Evolutionary conservation across 2,329 filamentous ascomycete genomes (phyloP).

Genomic region (Colletotrichum musicola): DNA sequence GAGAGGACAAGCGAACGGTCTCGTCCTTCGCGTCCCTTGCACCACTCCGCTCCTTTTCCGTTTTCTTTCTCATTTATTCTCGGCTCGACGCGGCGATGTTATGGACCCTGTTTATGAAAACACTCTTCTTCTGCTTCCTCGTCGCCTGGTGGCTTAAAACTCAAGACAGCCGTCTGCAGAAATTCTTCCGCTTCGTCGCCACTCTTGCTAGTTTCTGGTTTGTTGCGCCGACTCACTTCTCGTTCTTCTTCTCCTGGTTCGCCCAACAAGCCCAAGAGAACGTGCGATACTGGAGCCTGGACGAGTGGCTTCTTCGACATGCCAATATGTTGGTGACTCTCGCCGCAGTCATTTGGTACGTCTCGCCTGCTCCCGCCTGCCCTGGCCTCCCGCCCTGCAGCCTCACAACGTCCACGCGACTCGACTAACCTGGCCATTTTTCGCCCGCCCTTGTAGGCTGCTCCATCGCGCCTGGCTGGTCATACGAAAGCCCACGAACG

Average conservation of each 20-base stretch:
- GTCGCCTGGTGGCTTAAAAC: conserved; percentile 41
- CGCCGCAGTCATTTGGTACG: conserved; percentile 67
- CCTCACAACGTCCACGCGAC: conserved; percentile 6
- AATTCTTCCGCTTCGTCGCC: conserved; percentile 33
- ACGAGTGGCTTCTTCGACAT: conserved; percentile 61
- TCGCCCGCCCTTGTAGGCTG: conserved; percentile 67
- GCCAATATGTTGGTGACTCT: conserved; percentile 68
- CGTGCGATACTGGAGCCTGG: conserved; percentile 53
- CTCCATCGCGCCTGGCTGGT: conserved; percentile 89
- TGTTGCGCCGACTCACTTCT: conserved; percentile 37
- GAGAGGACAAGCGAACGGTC: conserved; percentile 38
- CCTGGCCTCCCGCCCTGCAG: neutral
- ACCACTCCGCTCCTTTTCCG: conserved; percentile 24
- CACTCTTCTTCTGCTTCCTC: conserved; percentile 40
- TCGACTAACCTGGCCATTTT: conserved; percentile 1
- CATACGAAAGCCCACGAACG: conserved; percentile 88
- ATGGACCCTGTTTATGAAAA: conserved; percentile 41
- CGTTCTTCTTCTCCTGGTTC: conserved; percentile 34
- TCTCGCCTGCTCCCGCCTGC: conserved; percentile 37
- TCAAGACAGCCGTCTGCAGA: conserved; percentile 35
- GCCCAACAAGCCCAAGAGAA: conserved; percentile 38
- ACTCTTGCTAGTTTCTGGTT: conserved; percentile 38
- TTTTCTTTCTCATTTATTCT: conserved; percentile 24
- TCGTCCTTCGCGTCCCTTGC: conserved; percentile 33
- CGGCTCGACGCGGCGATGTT: conserved; percentile 40